These are phyloP conservation scores for Citrus trifoliata DNA, from an alignment of 345 rosid species.

Conservation along the genomic window DNA sequence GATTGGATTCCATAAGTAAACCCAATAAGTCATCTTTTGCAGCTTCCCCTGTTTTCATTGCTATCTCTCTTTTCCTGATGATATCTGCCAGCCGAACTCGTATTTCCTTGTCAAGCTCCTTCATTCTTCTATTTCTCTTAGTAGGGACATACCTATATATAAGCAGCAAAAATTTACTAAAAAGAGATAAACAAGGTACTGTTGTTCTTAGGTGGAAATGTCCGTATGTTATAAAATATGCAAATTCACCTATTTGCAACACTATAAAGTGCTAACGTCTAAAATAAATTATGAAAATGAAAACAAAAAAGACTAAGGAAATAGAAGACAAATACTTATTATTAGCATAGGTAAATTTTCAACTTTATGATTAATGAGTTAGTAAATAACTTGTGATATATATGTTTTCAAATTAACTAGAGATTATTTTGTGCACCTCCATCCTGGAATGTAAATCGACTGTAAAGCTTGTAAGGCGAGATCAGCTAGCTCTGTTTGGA, in stretches of 20 bases:
- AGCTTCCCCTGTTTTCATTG: conserved; percentile 29
- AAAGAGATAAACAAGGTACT: too few relatives aligned
- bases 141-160: conserved; percentile 42
- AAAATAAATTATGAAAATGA: too few relatives aligned
- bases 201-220: too few relatives aligned
- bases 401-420: background rate
- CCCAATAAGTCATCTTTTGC: conserved; percentile 37
- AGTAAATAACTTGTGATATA: background rate
- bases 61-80: conserved; percentile 36
- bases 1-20: conserved; percentile 36
- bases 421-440: conserved; percentile 29
- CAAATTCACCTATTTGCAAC: too few relatives aligned
- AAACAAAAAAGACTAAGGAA: too few relatives aligned
- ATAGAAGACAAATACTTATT: too few relatives aligned
- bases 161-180: too few relatives aligned
- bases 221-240: too few relatives aligned
- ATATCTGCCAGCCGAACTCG: conserved; percentile 1
- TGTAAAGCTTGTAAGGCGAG: background rate
- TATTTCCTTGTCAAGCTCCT: too few relatives aligned
- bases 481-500: conserved; percentile 17
- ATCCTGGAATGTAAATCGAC: conserved; percentile 35
- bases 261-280: too few relatives aligned
- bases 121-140: conserved; percentile 18
- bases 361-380: background rate
- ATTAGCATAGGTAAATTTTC: background rate